phyloP scores from a whole-genome alignment of 2,329 filamentous ascomycete species.

The Neofusicoccum kwambonambiense region DNA sequence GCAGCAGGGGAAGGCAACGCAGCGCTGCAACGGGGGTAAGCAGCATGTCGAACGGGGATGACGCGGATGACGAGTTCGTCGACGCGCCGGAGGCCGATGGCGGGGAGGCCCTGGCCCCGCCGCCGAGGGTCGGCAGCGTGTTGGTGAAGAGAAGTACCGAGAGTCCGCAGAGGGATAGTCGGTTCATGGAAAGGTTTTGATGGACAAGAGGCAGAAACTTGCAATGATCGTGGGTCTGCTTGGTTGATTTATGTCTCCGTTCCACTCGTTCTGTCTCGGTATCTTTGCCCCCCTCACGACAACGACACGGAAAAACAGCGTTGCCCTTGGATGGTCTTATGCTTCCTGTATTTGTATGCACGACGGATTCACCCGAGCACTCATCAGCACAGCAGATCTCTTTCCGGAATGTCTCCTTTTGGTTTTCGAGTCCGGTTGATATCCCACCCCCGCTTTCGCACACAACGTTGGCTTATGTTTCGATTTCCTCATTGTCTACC shows the following conservation, averaged over 20 bases:
- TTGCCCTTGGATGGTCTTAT: no score
- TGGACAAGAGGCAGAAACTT: no score
- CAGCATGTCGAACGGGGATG: constrained; percentile 24
- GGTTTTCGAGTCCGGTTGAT: background rate
- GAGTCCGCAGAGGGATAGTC: constrained; percentile 7
- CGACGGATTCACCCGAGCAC: no score
- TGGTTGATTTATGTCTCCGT: no score
- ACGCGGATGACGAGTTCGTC: constrained; percentile 49
- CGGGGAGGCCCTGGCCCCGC: background rate
- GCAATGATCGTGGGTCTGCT: no score
- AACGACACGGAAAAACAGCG: no score
- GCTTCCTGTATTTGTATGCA: no score
- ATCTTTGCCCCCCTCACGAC: no score
- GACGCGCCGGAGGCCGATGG: constrained; percentile 46
- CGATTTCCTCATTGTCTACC: no score
- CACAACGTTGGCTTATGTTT: background rate
- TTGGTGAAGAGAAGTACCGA: background rate
- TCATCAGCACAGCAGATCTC: no score
- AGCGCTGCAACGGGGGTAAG: constrained; percentile 6
- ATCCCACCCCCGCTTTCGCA: background rate
- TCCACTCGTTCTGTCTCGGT: no score
- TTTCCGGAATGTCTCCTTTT: no score
- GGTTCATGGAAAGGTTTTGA: constrained; percentile 13
- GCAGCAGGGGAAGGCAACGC: background rate
- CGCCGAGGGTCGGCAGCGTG: background rate